Base-by-base conservation (phyloP, 2,329 filamentous ascomycete genomes). In the Hymenoscyphus repandus region DNA sequence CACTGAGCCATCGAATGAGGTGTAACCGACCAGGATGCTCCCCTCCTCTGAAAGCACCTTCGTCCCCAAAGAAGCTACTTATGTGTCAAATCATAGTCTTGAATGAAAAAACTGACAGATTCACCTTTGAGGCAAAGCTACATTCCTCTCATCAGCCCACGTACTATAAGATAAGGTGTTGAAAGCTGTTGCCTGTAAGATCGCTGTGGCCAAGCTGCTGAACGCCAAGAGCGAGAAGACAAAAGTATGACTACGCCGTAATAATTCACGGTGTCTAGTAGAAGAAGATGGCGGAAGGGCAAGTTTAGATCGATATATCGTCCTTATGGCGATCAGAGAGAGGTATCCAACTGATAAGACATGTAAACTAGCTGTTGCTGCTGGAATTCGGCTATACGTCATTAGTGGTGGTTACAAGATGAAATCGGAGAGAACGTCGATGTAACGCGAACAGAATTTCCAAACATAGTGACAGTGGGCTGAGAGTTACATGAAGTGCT, bases 101-200 rank as follows among this genome's bases (percentile, higher is more conserved):
- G 39, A 27, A 18, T 39, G 12, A n/a, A 11, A 17, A 33, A 12
- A 18, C 41, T 36, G 5, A 4, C 22, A 20, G 37, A 70, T 59
- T 43, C 62, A 73, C 54, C 67, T 67, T 27, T 52, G 44, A 2
- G 74, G 73, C 2, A 71, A 57, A 13, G 67, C 63, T 41, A 72
- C 62, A 13, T 65, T 68, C 46, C 66, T 67, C 40, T 69, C 59
- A 43, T 68, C 62, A n/a, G 72, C 74, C 77, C 77, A 80, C 31
- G 70, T 65, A 37, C 69, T 64, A 63, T 79, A 80, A 2, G 75
- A 78, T 15, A 74, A 61, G 5, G 67, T 64, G 45, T 72, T 72
- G 59, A 74, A 74, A 30, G 63, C 59, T 33, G 72, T 63, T 41
- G 70, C 69, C 56, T 74, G 72, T 54, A 73, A 75, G 2, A 67